Evolutionary conservation across 2,329 filamentous ascomycete species (phyloP).

Genomic region (Mycocentrospora acerina): DNA sequence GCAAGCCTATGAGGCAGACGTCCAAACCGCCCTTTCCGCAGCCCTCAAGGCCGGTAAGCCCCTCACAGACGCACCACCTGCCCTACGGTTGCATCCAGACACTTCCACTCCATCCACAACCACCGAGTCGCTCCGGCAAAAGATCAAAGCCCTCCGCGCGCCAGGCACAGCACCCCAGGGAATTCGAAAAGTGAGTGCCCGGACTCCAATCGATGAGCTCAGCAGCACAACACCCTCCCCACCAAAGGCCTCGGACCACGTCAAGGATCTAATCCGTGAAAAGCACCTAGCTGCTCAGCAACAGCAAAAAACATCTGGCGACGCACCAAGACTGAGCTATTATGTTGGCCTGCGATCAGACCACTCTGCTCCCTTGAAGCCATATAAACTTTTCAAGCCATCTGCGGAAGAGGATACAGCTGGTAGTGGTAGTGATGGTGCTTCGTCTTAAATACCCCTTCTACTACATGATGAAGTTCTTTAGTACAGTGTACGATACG

Average conservation of each 20-base stretch:
- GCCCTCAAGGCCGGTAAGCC: conserved; percentile 14
- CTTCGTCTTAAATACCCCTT: too few species aligned
- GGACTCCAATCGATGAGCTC: background rate
- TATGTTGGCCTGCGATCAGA: conserved; percentile 9
- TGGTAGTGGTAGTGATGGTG: too few species aligned
- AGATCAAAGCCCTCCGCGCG: conserved; percentile 9
- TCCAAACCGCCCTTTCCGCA: conserved; percentile 5
- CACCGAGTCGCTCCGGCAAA: conserved; percentile 2
- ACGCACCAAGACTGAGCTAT: conserved; percentile 3
- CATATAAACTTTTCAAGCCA: too few species aligned
- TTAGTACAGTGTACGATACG: too few species aligned
- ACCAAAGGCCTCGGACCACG: background rate
- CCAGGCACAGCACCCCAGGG: background rate
- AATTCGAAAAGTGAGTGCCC: background rate
- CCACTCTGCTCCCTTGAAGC: background rate
- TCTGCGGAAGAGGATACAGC: too few species aligned
- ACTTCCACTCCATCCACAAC: background rate
- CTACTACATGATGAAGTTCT: too few species aligned
- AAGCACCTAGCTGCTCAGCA: background rate
- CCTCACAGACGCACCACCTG: conserved; percentile 2
- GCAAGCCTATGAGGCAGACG: conserved; percentile 19
- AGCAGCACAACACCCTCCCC: background rate
- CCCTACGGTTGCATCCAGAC: conserved; percentile 6
- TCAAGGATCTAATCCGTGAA: background rate
- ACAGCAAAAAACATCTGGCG: background rate